These are phyloP conservation scores for Phytophthora colocasiae DNA, from an alignment of 352 stramenopile species.

Conservation along the genomic window DNA sequence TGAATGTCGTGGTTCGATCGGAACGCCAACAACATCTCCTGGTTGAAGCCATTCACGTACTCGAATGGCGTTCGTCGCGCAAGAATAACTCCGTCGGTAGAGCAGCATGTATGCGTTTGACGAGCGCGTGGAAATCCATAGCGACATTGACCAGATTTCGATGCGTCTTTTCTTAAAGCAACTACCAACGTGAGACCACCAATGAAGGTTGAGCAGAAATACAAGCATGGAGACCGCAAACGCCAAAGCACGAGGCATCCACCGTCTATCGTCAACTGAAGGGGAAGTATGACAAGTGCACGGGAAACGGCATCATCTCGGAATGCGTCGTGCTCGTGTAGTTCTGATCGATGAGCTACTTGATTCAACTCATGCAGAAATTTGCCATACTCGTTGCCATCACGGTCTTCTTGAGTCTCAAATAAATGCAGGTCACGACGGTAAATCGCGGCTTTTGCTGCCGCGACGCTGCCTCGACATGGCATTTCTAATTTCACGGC, in stretches of 20 bases:
- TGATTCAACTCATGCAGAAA: background rate
- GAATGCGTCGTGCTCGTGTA: background rate
- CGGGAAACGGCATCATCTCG: background rate
- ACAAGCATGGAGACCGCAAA: constrained; percentile 3
- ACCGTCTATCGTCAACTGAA: background rate
- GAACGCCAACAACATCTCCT: background rate
- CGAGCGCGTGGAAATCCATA: constrained; percentile 4
- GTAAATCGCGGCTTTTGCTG: no score
- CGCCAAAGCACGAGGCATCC: background rate
- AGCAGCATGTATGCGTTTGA: background rate
- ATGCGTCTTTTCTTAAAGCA: background rate
- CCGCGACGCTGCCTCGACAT: no score
- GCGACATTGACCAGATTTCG: background rate
- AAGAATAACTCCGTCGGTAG: background rate
- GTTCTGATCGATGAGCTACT: background rate
- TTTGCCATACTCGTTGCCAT: no score
- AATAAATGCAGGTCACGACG: no score
- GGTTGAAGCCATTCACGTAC: no score
- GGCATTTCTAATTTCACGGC: no score
- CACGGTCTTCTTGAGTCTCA: no score
- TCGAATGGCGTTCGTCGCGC: no score
- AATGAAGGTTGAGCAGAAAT: constrained; percentile 2
- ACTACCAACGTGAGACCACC: background rate
- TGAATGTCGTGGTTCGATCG: background rate
- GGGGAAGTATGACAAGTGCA: background rate